Base-by-base conservation (phyloP, 768 basidiomycete genomes). In the Trametes punicea region DNA sequence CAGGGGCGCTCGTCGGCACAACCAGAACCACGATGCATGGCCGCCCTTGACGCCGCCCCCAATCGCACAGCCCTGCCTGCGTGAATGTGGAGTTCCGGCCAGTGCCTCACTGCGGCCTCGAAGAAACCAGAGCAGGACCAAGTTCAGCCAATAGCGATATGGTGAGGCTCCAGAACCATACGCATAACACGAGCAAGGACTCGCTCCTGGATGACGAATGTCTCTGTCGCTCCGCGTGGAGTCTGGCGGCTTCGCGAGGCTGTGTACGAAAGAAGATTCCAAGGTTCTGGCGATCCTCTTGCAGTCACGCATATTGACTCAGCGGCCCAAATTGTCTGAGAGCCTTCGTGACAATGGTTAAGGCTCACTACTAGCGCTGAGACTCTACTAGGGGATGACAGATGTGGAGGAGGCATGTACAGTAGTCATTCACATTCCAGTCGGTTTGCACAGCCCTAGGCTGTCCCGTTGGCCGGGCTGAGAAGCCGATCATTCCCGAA, bases 361-460 rank as follows among this genome's bases (percentile, higher is more conserved):
- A n/a, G n/a, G n/a, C 44, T 46, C 52, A 46, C 11, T 33, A 20
- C 15, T 41, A n/a, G 21, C 13, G n/a, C 34, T 36, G 34, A n/a
- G n/a, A n/a, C n/a, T n/a, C n/a, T n/a, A n/a, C n/a, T n/a, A n/a
- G n/a, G n/a, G n/a, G n/a, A n/a, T n/a, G 36, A n/a, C 15, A 38
- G 36, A 38, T 18, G 8, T 18, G 15, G 36, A 13, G 36, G 9
- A n/a, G 10, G 36, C 6, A n/a, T 38, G 13, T 6, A 15, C 9
- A 18, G 20, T 8, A 38, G n/a, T n/a, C n/a, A n/a, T n/a, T n/a
- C 34, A 36, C 13, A 15, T 8, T 5, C 7, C 33, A n/a, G 10
- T n/a, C n/a, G n/a, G n/a, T n/a, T n/a, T 36, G 55, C 55, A 56
- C 55, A 56, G 47, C 55, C 54, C 34, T 46, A 49, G 2, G 5